Conservation (phyloP, 495 filamentous ascomycete species). For the Neurospora sp. region DNA sequence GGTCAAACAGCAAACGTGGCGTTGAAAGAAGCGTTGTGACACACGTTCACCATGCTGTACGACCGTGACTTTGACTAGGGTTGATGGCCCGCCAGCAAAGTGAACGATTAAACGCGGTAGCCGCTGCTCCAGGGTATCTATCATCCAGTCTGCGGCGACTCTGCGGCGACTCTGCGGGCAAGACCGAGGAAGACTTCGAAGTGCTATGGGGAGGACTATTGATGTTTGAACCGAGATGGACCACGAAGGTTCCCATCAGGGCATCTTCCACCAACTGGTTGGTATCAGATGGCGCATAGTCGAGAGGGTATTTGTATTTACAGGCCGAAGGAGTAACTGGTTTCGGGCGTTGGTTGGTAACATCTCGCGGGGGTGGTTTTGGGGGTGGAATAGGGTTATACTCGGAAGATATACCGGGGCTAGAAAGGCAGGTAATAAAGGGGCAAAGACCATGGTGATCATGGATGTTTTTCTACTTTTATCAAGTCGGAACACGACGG, state of each 20-base stretch:
- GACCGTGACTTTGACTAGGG: background rate
- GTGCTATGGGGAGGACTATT: background rate
- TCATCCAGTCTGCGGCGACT: background rate
- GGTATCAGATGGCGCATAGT: background rate
- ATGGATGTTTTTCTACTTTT: background rate
- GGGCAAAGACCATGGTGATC: background rate
- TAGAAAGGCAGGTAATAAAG: background rate
- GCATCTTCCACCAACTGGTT: background rate
- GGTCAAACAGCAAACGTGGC: background rate
- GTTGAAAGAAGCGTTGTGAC: background rate
- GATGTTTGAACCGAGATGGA: background rate
- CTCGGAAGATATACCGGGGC: background rate
- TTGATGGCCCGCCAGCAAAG: background rate
- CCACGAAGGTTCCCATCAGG: background rate
- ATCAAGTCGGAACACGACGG: background rate
- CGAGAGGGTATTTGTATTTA: background rate
- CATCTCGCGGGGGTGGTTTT: background rate
- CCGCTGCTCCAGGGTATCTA: background rate
- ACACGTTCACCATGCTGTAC: background rate
- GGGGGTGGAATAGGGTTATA: background rate
- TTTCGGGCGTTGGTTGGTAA: background rate
- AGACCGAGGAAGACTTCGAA: background rate
- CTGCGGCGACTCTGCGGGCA: background rate
- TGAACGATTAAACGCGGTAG: background rate
- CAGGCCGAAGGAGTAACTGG: background rate